phyloP scores from a whole-genome alignment of 2,329 filamentous ascomycete genomes.

The Nectriaceae sp. region DNA sequence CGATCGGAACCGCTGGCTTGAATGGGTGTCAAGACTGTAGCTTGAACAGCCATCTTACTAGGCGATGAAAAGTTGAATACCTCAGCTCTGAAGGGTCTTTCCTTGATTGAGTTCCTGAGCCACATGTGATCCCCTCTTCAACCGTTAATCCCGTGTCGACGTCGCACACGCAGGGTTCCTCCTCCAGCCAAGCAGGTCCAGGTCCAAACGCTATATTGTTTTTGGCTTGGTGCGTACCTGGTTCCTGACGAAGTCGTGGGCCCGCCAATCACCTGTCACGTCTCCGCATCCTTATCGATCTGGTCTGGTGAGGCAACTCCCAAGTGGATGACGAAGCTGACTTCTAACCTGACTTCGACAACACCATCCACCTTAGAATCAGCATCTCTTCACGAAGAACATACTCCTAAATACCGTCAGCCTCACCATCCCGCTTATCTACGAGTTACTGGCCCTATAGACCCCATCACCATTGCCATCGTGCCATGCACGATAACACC shows the following conservation, averaged over 20 bases:
- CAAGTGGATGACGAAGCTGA: slow-evolving; percentile 32
- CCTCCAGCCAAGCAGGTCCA: neutral
- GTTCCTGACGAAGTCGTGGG: slow-evolving; percentile 27
- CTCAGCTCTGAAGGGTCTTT: no score
- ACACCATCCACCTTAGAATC: no score
- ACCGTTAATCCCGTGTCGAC: neutral
- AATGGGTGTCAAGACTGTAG: no score
- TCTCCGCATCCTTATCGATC: slow-evolving; percentile 26
- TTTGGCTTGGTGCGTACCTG: slow-evolving; percentile 5
- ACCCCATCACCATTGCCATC: neutral
- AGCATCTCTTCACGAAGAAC: no score
- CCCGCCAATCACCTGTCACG: slow-evolving; percentile 17
- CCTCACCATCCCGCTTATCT: neutral
- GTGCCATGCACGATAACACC: slow-evolving; percentile 13
- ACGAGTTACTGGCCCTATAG: slow-evolving; percentile 2
- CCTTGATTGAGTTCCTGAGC: no score
- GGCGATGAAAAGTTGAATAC: no score
- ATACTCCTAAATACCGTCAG: no score
- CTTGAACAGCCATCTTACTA: no score
- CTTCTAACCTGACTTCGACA: slow-evolving; percentile 22
- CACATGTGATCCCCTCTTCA: no score
- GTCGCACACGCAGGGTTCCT: neutral
- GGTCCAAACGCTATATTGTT: neutral
- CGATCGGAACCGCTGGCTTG: no score
- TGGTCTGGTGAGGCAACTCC: slow-evolving; percentile 19